Percentiles rank a stretch among this genome's conserved stretches.
Conservation (phyloP, 306 rosid genomes). For the Carpinus viminea region DNA sequence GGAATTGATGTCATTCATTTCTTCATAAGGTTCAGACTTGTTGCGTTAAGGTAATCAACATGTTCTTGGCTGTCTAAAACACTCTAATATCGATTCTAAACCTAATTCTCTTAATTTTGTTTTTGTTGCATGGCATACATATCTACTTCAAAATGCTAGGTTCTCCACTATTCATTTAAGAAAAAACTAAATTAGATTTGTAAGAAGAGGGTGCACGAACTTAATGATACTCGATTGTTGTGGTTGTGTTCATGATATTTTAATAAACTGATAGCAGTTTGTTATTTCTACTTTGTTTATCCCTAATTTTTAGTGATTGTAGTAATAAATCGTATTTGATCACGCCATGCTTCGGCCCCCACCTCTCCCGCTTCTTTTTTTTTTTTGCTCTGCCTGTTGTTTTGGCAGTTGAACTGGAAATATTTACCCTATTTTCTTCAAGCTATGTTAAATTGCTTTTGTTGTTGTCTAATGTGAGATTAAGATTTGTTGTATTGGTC, state of each 20-base stretch:
- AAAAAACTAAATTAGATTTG: neutral
- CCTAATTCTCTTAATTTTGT: neutral
- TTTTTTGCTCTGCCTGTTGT: neutral
- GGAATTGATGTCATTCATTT: neutral
- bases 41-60: neutral
- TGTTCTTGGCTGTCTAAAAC: no score
- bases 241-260: neutral
- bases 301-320: neutral
- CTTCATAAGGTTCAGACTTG: neutral
- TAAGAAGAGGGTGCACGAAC: neutral
- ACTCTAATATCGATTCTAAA: neutral
- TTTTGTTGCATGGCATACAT: neutral
- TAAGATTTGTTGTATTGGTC: slow-evolving; percentile 27
- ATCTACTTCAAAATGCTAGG: neutral
- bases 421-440: neutral
- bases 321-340: no score
- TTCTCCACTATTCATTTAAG: neutral
- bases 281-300: neutral
- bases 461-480: slow-evolving; percentile 1
- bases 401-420: slow-evolving; percentile 3
- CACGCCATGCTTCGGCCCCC: no score
- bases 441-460: slow-evolving; percentile 1
- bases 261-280: neutral
- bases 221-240: neutral
- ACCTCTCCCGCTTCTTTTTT: no score